Conservation (phyloP, 2,329 filamentous ascomycete species). For the Lachnellula arida region DNA sequence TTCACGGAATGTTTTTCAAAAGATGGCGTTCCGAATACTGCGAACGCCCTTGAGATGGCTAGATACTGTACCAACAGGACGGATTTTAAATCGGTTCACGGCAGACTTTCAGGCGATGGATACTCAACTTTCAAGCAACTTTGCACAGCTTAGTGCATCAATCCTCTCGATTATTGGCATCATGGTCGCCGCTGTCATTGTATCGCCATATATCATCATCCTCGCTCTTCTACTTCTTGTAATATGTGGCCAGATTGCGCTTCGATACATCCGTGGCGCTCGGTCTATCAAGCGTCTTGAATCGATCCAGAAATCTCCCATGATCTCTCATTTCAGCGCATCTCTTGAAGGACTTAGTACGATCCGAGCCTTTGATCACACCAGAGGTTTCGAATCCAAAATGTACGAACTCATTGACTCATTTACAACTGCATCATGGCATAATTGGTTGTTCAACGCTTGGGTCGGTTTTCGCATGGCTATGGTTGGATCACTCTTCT, state of each 20-base stretch:
- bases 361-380: conserved; percentile 68
- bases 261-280: conserved; percentile 60
- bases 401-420: conserved; percentile 66
- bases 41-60: conserved; percentile 70
- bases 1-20: conserved; percentile 60
- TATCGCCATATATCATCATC: conserved; percentile 61
- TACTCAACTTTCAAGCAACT: conserved; percentile 53
- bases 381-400: conserved; percentile 55
- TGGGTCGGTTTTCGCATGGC: conserved; percentile 68
- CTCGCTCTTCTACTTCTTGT: conserved; percentile 45
- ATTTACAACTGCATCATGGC: conserved; percentile 60
- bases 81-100: conserved; percentile 72
- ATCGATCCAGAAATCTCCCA: conserved; percentile 67
- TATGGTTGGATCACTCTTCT: conserved; percentile 64
- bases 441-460: conserved; percentile 55
- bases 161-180: conserved; percentile 55
- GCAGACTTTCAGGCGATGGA: conserved; percentile 71
- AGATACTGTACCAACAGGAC: conserved; percentile 70
- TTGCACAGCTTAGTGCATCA: conserved; percentile 54
- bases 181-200: conserved; percentile 50
- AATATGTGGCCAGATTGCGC: conserved; percentile 37
- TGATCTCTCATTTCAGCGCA: conserved; percentile 64
- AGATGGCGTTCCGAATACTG: conserved; percentile 60
- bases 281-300: conserved; percentile 71
- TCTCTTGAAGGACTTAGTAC: conserved; percentile 66